Evolutionary conservation across 202 grass and related monocot genomes (phyloP), one percentile per base, ranked within the genome.

Genomic region (Schoenoplectus triqueter): DNA sequence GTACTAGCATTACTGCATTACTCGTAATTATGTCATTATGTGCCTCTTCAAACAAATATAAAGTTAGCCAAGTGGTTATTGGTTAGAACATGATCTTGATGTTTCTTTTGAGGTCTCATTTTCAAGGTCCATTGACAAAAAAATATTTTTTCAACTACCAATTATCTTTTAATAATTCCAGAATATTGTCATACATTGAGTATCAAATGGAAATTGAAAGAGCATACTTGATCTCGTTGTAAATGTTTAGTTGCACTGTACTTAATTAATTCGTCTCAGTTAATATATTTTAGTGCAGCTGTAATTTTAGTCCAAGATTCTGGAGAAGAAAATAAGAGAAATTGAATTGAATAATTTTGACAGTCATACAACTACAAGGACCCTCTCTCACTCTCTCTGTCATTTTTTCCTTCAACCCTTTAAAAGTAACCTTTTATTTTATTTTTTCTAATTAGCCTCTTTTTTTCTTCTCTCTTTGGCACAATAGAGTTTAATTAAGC

Each of bases 221-320:
- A 39, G 3, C 2, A 65, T 31, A 11, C 10, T 66, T 39, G 19
- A 10, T 66, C 0, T 40, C 39, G 2, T 9, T 45, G 5, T 17
- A 17, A 9, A 17, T 47, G 11, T 47, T 45, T 47, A n/a, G 4
- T 13, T 7, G 67, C 20, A 66, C n/a, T 5, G 2, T 48, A 71
- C 15, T 31, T 31, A 31, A 31, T 71, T 49, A 71, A 71, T 48
- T 46, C 69, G 6, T 18, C 13, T 17, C 44, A 10, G 6, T 48
- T 71, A 71, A 71, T 48, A 71, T 48, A 31, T 47, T 71, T 48
- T 71, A 18, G 7, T 45, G 66, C 5, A 69, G 66, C 4, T 70
- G 15, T 72, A 72, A 71, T 71, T 71, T 0, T 48, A 49, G 44
- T 49, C 69, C 69, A 48, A 72, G 15, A 47, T 48, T 18, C 41